phyloP scores from a whole-genome alignment of 352 stramenopile species.

The Pythium insidiosum region DNA sequence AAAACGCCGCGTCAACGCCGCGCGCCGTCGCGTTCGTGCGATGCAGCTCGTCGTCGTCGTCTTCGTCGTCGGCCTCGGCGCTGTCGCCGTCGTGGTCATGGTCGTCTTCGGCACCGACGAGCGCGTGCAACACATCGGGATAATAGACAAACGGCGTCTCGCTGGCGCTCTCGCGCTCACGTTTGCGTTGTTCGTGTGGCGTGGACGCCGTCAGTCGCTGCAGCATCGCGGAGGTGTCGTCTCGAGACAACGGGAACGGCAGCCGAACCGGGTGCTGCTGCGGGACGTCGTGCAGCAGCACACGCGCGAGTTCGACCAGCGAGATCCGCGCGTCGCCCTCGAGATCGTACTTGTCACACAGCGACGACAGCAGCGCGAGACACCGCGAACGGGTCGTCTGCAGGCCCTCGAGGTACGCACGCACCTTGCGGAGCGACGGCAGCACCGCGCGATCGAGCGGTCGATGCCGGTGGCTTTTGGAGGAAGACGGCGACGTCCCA shows the following conservation, averaged over 20 bases:
- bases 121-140: slow-evolving; percentile 20
- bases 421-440: slow-evolving; percentile 7
- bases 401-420: slow-evolving; percentile 40
- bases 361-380: slow-evolving; percentile 17
- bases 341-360: slow-evolving; percentile 48
- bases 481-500: slow-evolving; percentile 10
- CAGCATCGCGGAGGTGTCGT: slow-evolving; percentile 22
- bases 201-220: slow-evolving; percentile 10
- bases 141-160: slow-evolving; percentile 23
- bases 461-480: slow-evolving; percentile 4
- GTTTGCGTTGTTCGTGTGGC: neutral
- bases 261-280: slow-evolving; percentile 23
- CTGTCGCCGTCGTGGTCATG: too few relatives aligned
- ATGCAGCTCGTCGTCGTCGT: too few relatives aligned
- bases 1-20: slow-evolving; percentile 31
- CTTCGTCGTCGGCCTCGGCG: too few relatives aligned
- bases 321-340: slow-evolving; percentile 24
- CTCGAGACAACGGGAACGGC: slow-evolving; percentile 24
- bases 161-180: neutral
- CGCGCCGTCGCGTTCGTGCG: too few relatives aligned
- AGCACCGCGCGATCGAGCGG: neutral
- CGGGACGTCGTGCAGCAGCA: slow-evolving; percentile 28
- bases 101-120: slow-evolving; percentile 12
- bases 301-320: slow-evolving; percentile 22
- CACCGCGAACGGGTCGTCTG: slow-evolving; percentile 4